Evolutionary conservation across 2,329 filamentous ascomycete species (phyloP).

Genomic region (Thelonectria blattea): DNA sequence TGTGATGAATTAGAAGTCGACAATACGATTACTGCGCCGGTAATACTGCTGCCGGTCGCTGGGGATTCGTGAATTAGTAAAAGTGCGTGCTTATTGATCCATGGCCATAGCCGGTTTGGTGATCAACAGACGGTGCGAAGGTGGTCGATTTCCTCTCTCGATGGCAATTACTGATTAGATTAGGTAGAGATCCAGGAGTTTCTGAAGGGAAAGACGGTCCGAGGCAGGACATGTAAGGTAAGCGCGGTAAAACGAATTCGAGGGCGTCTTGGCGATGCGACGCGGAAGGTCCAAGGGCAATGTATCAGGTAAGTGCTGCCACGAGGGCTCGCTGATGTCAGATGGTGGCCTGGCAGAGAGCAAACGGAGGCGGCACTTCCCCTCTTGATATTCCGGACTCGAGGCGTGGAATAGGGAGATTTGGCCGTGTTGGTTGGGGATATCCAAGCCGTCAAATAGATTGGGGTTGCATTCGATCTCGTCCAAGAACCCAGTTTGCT

Average conservation of each 20-base stretch:
- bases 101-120: conserved; percentile 18
- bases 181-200: conserved; percentile 12
- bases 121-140: conserved; percentile 18
- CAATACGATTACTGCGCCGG: conserved; percentile 23
- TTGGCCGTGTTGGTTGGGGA: conserved; percentile 29
- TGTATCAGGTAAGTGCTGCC: conserved; percentile 31
- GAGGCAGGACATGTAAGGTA: conserved; percentile 8
- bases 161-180: conserved; percentile 35
- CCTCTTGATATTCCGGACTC: conserved; percentile 26
- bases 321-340: conserved; percentile 22
- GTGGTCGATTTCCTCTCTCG: conserved; percentile 26
- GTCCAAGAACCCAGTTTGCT: conserved; percentile 24
- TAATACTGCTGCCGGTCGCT: conserved; percentile 18
- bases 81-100: conserved; percentile 25
- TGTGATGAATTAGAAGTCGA: conserved; percentile 19
- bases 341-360: conserved; percentile 22
- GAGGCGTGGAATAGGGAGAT: conserved; percentile 22
- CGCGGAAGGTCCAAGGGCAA: conserved; percentile 22
- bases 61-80: conserved; percentile 21
- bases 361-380: conserved; percentile 27
- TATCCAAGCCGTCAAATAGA: conserved; percentile 30
- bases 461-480: conserved; percentile 34
- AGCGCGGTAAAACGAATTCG: conserved; percentile 16
- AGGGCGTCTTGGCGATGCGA: conserved; percentile 24
- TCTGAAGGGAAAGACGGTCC: not conserved